Conservation (phyloP, 179 eudicot species). For the Heliamphora pulchella region DNA sequence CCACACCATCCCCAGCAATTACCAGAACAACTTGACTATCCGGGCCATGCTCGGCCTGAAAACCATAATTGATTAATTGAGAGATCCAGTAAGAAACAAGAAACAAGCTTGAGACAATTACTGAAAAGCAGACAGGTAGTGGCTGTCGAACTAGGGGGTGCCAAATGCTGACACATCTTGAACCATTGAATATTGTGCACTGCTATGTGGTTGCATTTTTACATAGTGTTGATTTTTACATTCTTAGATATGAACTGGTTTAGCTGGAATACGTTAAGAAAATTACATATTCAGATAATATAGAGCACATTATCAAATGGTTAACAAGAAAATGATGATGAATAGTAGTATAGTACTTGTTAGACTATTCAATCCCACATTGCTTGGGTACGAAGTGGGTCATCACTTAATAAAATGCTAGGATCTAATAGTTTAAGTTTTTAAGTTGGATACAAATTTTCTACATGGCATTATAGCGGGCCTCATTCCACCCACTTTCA, state of each 20-base stretch:
- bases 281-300: background rate
- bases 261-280: background rate
- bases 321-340: no score
- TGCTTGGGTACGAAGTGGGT: no score
- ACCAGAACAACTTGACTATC: slow-evolving; percentile 99
- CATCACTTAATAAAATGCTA: no score
- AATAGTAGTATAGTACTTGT: no score
- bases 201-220: background rate
- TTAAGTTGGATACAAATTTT: no score
- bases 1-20: slow-evolving; percentile 78
- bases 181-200: background rate
- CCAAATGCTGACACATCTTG: background rate
- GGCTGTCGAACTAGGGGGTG: background rate
- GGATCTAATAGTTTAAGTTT: no score
- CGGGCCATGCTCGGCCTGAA: slow-evolving; percentile 99
- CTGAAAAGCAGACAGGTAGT: background rate
- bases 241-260: background rate
- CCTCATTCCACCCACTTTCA: no score
- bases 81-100: slow-evolving; percentile 11
- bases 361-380: no score
- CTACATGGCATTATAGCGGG: no score
- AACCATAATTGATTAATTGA: slow-evolving; percentile 15
- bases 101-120: background rate
- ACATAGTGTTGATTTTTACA: background rate
- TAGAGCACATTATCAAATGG: background rate